Evolutionary conservation across 768 basidiomycete species (phyloP).

Genomic region (Fibroporia radiculosa): DNA sequence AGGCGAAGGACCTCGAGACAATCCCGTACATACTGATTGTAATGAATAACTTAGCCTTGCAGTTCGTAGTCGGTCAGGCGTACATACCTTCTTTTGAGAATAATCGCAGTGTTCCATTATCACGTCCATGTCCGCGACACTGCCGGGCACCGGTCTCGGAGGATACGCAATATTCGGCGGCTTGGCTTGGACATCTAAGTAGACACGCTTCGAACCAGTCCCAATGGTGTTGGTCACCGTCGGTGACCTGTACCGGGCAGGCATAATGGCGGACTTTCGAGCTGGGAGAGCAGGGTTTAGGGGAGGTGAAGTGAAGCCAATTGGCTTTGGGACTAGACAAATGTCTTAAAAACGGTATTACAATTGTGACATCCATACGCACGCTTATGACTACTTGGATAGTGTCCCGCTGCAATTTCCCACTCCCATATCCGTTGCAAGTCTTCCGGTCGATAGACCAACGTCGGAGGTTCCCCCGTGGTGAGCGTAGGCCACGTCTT

Average conservation of each 20-base stretch:
- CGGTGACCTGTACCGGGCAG: constrained; percentile 40
- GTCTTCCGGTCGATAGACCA: constrained; percentile 72
- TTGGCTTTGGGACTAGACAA: constrained; percentile 57
- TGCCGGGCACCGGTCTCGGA: constrained; percentile 77
- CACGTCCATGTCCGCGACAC: constrained; percentile 83
- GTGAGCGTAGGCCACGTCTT: constrained; percentile 55
- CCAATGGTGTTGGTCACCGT: constrained; percentile 57
- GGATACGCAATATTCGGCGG: constrained; percentile 72
- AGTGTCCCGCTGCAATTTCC: constrained; percentile 92
- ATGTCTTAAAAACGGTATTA: constrained; percentile 6
- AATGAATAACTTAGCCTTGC: neutral
- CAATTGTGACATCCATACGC: constrained; percentile 25
- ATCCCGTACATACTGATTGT: constrained; percentile 83
- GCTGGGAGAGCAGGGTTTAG: constrained; percentile 73
- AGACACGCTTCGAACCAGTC: constrained; percentile 69
- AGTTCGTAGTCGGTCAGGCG: neutral
- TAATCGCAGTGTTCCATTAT: constrained; percentile 95
- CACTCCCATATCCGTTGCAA: constrained; percentile 90
- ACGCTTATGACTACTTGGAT: constrained; percentile 79
- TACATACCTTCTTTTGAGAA: constrained; percentile 59
- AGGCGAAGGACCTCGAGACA: constrained; percentile 92
- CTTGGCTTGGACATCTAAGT: constrained; percentile 59
- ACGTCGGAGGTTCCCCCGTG: constrained; percentile 53
- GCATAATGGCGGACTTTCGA: constrained; percentile 35
- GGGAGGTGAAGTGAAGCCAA: constrained; percentile 48